Evolutionary conservation across 257 asterid species (phyloP), one percentile per base, ranked within the genome.

Genomic region (Solanum pinnatisectum): DNA sequence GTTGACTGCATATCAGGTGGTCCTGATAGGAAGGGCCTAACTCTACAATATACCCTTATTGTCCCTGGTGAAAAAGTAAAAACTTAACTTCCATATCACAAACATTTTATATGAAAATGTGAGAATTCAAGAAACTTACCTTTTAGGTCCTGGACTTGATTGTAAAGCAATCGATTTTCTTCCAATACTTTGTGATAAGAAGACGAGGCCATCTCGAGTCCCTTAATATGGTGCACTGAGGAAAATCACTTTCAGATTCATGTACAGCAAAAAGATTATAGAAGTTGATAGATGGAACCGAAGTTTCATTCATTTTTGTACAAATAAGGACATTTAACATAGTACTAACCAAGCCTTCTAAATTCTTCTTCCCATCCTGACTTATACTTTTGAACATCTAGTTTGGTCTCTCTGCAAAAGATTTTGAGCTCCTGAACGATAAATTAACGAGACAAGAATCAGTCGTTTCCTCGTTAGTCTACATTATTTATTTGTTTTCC

Each of bases 101-200:
- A 49, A 81, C 23, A 46, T 27, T 18, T 32, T 46, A 44, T 1
- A 81, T 3, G 85, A 81, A 46, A 18, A 81, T 30, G 0, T 27
- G 32, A 87, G 84, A 89, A 82, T 32, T 68, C 6, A 30, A 88
- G 90, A 68, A 63, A 40, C 56, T 85, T 65, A 94, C 99, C 99
- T 96, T 94, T 96, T 60, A 96, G 96, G 87, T 96, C 99, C 90
- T 96, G 98, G 76, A 96, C 96, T 94, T 94, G 98, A 93, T 95
- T 96, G 91, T 94, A 96, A 70, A 96, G 98, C 44, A 89, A 30
- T 8, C 98, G 98, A 83, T 96, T 96, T 90, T 96, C 99, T 87
- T 96, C 98, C 94, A 96, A 87, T 77, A 96, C 94, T 87, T 94
- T 90, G 86, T 96, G 98, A 86, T 96, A 95, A 27, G 98, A 96